phyloP scores from a whole-genome alignment of 257 asterid species.

The Penstemon barbatus region DNA sequence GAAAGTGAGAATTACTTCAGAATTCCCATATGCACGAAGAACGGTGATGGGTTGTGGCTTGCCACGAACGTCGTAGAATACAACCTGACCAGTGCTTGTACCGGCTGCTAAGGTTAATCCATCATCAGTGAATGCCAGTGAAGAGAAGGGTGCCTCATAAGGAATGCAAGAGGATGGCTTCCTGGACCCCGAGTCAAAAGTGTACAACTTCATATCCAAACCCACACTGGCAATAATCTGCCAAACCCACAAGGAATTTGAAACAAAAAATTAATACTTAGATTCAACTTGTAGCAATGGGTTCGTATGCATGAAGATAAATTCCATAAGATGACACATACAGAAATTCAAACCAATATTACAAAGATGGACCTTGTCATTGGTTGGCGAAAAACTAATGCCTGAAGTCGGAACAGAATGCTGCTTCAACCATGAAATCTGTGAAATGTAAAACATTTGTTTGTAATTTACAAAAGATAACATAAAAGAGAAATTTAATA shows the following conservation, averaged over 20 bases:
- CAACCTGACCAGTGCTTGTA: conserved; percentile 87
- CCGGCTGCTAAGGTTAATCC: conserved; percentile 95
- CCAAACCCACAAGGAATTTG: conserved; percentile 27
- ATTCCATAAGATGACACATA: neutral
- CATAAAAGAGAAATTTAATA: neutral
- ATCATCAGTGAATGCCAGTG: conserved; percentile 87
- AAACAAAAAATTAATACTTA: conserved; percentile 14
- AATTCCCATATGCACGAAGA: conserved; percentile 83
- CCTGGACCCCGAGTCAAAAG: conserved; percentile 84
- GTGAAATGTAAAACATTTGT: conserved; percentile 32
- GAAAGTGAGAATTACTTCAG: conserved; percentile 59
- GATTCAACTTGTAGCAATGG: conserved; percentile 21
- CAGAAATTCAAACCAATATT: conserved; percentile 16
- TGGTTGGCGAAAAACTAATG: conserved; percentile 90
- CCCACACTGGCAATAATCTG: conserved; percentile 97
- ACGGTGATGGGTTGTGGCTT: conserved; percentile 91
- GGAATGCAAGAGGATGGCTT: conserved; percentile 83
- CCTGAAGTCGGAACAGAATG: conserved; percentile 98
- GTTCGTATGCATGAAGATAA: conserved; percentile 18
- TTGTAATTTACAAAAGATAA: conserved; percentile 5
- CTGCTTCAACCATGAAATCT: conserved; percentile 96
- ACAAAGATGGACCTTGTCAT: conserved; percentile 75
- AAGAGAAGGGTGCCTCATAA: conserved; percentile 92
- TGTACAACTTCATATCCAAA: conserved; percentile 91
- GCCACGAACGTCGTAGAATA: conserved; percentile 89